Conservation (phyloP, 106 monocot species). For the Dactylorhiza incarnata region DNA sequence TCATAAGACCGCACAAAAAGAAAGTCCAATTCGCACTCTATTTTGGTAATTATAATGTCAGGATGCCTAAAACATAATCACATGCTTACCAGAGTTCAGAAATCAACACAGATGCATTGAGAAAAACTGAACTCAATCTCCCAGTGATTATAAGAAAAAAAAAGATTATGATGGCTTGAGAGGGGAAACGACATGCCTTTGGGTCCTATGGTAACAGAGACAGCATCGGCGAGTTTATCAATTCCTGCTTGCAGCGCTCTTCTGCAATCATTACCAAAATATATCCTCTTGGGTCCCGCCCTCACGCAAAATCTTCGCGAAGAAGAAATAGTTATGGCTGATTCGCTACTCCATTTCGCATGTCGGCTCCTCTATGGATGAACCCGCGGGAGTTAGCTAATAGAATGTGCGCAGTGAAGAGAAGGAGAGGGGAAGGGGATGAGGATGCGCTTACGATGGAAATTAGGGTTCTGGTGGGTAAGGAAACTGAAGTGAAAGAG, state of each 20-base stretch:
- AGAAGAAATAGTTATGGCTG: conserved; percentile 1
- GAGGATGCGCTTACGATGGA: not conserved
- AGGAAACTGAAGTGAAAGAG: not conserved
- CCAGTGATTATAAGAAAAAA: not conserved
- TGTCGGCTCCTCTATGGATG: conserved; percentile 14
- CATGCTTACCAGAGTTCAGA: not conserved
- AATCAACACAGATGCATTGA: not conserved
- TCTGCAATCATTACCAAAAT: conserved; percentile 62
- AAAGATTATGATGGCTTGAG: too few species aligned
- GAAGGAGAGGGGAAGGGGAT: not conserved
- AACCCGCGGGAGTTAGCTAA: not conserved
- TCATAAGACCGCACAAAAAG: not conserved
- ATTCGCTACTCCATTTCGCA: conserved; percentile 5
- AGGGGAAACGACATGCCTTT: conserved; percentile 40
- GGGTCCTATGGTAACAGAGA: conserved; percentile 88
- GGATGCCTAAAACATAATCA: not conserved
- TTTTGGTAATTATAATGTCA: not conserved
- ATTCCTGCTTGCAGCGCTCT: conserved; percentile 52
- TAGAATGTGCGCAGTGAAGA: too few species aligned
- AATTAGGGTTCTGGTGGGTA: not conserved
- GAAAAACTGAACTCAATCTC: not conserved
- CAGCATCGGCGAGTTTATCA: conserved; percentile 89
- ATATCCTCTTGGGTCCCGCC: conserved; percentile 71
- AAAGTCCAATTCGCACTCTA: not conserved
- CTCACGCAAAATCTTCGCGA: conserved; percentile 24